Base-by-base conservation (phyloP, 148 eudicot genomes). In the Camellia japonica region DNA sequence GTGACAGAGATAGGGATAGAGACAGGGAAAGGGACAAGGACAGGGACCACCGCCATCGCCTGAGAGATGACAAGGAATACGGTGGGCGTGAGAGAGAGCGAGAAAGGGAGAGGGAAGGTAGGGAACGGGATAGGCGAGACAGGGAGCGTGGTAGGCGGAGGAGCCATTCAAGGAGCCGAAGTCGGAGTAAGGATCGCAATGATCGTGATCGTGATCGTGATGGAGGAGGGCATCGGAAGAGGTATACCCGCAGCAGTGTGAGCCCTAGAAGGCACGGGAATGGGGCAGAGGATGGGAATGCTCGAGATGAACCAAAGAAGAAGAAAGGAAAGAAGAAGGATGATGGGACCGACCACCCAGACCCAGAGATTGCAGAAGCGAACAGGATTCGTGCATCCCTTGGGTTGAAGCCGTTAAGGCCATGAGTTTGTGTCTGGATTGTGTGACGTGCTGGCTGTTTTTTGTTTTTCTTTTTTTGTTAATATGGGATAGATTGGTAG, bases 271-370 rank as follows among this genome's bases (percentile, higher is more conserved):
- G 92, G 78, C 90, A 81, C 65, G 90, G 72, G 46, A 89, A 84
- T 30, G 76, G 76, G 19, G 30, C 75, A 6, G 94, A 90, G 19
- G 89, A 90, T 60, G 76, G 20, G 65, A 85, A 76, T 30, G 74
- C 80, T 63, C 82, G 88, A 11, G 90, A 86, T 64, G 90, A 90
- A 78, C 83, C 88, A 0, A 89, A 83, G 89, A 91, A 88, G 84
- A 87, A 88, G 81, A 89, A 83, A 68, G 87, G 83, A 79, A 87
- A 93, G 88, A 86, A 90, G 91, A 90, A 88, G 75, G 97, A 89
- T 74, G 98, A 96, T 55, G 98, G 98, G 38, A 91, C 98, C 0
- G 99, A 96, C 84, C 98, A 96, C 81, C 97, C 98, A 3, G 94
- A 96, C 89, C 95, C 98, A 3, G 97, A 92, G 88, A 93, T 96